A percentile compares a stretch with the other conserved stretches of the same genome.
Evolutionary conservation across 768 basidiomycete species (phyloP).

Genomic region (Inosperma sp.): DNA sequence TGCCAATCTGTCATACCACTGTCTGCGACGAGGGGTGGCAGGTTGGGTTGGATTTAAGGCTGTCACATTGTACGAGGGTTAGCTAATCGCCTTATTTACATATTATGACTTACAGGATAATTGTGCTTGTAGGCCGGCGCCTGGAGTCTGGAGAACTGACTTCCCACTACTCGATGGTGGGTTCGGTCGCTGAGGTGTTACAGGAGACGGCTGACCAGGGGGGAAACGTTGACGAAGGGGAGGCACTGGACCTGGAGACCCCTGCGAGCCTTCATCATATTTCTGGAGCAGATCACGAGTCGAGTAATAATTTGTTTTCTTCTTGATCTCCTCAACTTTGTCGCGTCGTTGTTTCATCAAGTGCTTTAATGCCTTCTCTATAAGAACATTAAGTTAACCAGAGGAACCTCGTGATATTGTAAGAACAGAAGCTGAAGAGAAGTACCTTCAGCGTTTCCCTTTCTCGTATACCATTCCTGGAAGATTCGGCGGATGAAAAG

Average conservation of each 20-base stretch:
- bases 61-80: constrained; percentile 10
- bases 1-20: constrained; percentile 85
- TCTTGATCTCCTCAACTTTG: constrained; percentile 94
- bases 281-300: constrained; percentile 87
- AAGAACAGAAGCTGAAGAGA: not conserved
- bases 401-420: not conserved
- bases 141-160: constrained; percentile 23
- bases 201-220: constrained; percentile 25
- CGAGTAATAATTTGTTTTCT: constrained; percentile 92
- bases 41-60: constrained; percentile 30
- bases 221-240: constrained; percentile 41
- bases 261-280: constrained; percentile 63
- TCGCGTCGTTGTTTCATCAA: constrained; percentile 74
- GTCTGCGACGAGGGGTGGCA: constrained; percentile 54
- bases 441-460: constrained; percentile 74
- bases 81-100: constrained; percentile 1
- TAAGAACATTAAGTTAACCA: not conserved
- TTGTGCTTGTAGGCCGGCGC: constrained; percentile 23
- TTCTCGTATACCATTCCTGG: constrained; percentile 78
- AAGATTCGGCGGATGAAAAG: constrained; percentile 76
- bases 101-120: constrained; percentile 24
- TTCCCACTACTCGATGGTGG: constrained; percentile 15
- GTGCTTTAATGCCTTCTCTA: constrained; percentile 75
- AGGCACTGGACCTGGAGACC: constrained; percentile 24
- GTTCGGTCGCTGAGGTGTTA: constrained; percentile 31